These are phyloP conservation scores for Tinospora cordifolia DNA, from an alignment of 164 flowering plant genomes.

Conservation along the genomic window DNA sequence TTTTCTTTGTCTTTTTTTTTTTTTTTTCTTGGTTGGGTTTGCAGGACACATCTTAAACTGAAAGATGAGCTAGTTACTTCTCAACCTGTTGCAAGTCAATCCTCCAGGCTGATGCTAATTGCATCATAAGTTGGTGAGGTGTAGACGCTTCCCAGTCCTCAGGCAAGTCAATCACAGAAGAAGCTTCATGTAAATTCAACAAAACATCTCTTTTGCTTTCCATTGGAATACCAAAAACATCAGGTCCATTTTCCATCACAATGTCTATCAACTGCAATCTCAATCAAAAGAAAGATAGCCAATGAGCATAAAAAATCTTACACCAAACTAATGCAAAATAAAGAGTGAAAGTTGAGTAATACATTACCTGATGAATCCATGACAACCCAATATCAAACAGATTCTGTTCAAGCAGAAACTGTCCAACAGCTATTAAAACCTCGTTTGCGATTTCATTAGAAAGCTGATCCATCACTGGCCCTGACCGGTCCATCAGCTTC, in stretches of 20 bases:
- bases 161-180: constrained; percentile 53
- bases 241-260: constrained; percentile 58
- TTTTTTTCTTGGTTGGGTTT: too few relatives aligned
- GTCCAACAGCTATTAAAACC: constrained; percentile 58
- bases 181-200: constrained; percentile 60
- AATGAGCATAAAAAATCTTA: background rate
- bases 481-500: constrained; percentile 87
- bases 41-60: too few relatives aligned
- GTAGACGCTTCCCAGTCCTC: constrained; percentile 82
- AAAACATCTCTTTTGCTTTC: constrained; percentile 70
- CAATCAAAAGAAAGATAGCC: background rate
- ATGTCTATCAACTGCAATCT: constrained; percentile 58
- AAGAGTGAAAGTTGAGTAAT: background rate
- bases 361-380: constrained; percentile 87
- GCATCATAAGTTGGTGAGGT: constrained; percentile 76
- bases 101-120: constrained; percentile 78
- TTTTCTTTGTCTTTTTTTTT: too few relatives aligned
- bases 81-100: constrained; percentile 58
- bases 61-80: constrained; percentile 22
- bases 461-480: constrained; percentile 78
- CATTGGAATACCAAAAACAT: constrained; percentile 46
- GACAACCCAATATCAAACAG: constrained; percentile 61
- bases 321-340: background rate
- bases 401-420: constrained; percentile 64
- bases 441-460: constrained; percentile 66